A percentile compares a stretch with the other conserved stretches of the same genome.
Evolutionary conservation across 495 filamentous ascomycete species (phyloP).

Genomic region (Hypoxylon intermedium): DNA sequence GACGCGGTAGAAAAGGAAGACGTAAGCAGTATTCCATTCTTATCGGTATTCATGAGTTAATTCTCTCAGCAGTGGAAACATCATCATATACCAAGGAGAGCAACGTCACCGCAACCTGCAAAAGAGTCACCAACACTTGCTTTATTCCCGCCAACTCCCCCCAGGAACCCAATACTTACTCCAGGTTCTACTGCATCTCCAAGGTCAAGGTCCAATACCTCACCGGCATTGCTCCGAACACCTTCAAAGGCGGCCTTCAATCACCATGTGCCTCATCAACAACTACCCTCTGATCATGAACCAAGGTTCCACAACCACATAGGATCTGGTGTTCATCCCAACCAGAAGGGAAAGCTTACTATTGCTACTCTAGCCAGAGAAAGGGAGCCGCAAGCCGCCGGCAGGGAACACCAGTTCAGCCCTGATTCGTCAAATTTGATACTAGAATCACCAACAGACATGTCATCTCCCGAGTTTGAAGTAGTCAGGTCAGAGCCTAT

Average conservation of each 20-base stretch:
- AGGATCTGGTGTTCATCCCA: constrained; percentile 10
- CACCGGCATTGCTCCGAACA: constrained; percentile 57
- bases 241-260: constrained; percentile 50
- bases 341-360: constrained; percentile 34
- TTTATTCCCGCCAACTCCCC: constrained; percentile 66
- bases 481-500: constrained; percentile 34
- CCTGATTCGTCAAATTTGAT: constrained; percentile 54
- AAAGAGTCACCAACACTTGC: constrained; percentile 65
- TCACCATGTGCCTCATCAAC: constrained; percentile 6
- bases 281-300: constrained; percentile 3
- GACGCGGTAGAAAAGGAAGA: constrained; percentile 49
- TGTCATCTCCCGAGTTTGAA: constrained; percentile 32
- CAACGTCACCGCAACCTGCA: constrained; percentile 64
- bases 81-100: constrained; percentile 51
- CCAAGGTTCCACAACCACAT: constrained; percentile 3
- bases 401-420: constrained; percentile 44
- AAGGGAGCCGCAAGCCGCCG: constrained; percentile 17
- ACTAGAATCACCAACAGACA: constrained; percentile 55
- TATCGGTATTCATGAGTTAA: constrained; percentile 4
- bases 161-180: constrained; percentile 43
- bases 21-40: constrained; percentile 16
- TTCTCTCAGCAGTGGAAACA: constrained; percentile 28
- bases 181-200: constrained; percentile 48
- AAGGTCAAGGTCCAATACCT: constrained; percentile 66
- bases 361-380: constrained; percentile 30